Evolutionary conservation across 768 basidiomycete species (phyloP).

Genomic region (Xerocomus potaroensis): DNA sequence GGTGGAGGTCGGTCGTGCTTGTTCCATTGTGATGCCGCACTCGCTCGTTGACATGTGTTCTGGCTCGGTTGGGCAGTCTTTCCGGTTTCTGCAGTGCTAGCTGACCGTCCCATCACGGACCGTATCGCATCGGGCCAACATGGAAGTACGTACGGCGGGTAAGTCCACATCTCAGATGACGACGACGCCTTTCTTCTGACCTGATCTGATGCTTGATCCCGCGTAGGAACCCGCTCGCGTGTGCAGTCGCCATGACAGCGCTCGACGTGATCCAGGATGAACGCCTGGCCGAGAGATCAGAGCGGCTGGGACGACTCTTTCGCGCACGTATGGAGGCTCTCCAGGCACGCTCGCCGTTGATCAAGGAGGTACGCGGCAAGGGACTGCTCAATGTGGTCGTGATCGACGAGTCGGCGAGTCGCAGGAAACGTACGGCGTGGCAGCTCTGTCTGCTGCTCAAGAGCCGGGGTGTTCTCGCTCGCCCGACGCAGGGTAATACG

Average conservation of each 20-base stretch:
- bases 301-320: constrained; percentile 76
- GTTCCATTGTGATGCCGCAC: background rate
- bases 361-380: constrained; percentile 76
- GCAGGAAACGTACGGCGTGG: constrained; percentile 85
- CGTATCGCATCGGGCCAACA: constrained; percentile 96
- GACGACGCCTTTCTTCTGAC: background rate
- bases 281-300: constrained; percentile 75
- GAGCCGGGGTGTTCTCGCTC: constrained; percentile 86
- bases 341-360: constrained; percentile 52
- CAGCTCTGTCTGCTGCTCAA: constrained; percentile 91
- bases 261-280: constrained; percentile 89
- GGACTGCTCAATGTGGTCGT: constrained; percentile 93
- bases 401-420: constrained; percentile 78
- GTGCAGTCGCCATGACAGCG: constrained; percentile 91
- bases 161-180: constrained; percentile 11
- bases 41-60: constrained; percentile 4
- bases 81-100: constrained; percentile 92
- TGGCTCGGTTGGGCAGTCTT: constrained; percentile 53
- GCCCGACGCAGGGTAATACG: constrained; percentile 95
- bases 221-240: constrained; percentile 84
- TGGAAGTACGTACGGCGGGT: constrained; percentile 95
- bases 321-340: constrained; percentile 55
- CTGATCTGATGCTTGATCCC: background rate
- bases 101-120: constrained; percentile 91
- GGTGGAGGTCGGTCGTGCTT: constrained; percentile 69